Conservation (phyloP, 106 monocot species). For the Acorus calamus region DNA sequence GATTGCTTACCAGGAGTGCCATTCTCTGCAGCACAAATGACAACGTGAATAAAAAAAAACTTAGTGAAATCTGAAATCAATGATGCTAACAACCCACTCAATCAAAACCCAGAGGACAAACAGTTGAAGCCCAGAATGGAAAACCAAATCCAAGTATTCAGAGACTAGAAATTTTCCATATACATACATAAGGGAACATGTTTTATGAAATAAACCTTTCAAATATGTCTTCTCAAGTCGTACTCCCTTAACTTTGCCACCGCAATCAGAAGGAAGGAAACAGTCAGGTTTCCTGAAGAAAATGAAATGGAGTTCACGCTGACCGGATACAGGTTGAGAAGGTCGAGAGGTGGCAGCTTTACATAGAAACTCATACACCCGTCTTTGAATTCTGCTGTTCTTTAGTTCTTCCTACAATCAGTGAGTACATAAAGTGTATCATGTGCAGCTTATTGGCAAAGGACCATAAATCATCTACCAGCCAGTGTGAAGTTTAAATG, state of each 20-base stretch:
- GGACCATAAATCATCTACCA: too few species aligned
- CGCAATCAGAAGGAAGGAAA: constrained; percentile 57
- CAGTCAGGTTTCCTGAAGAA: constrained; percentile 80
- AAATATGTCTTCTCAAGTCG: constrained; percentile 73
- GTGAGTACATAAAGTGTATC: not conserved
- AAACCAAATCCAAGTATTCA: too few species aligned
- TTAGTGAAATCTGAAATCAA: too few species aligned
- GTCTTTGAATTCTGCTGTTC: constrained; percentile 55
- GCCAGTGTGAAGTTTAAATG: too few species aligned
- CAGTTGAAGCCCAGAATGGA: too few species aligned
- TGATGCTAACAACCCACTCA: too few species aligned
- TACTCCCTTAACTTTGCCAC: constrained; percentile 34
- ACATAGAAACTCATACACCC: constrained; percentile 68
- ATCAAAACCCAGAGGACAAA: too few species aligned
- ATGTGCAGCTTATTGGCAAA: too few species aligned
- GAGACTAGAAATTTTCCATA: not conserved
- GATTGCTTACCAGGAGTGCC: constrained; percentile 40
- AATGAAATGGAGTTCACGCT: constrained; percentile 69
- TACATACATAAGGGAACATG: not conserved
- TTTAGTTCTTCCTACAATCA: constrained; percentile 72
- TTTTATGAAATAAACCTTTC: constrained; percentile 33
- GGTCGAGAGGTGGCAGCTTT: constrained; percentile 49
- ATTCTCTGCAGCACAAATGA: constrained; percentile 36
- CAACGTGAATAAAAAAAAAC: too few species aligned
- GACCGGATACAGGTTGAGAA: constrained; percentile 16